Base-by-base conservation (phyloP, 257 asterid genomes). In the Solanum gracilifrons region DNA sequence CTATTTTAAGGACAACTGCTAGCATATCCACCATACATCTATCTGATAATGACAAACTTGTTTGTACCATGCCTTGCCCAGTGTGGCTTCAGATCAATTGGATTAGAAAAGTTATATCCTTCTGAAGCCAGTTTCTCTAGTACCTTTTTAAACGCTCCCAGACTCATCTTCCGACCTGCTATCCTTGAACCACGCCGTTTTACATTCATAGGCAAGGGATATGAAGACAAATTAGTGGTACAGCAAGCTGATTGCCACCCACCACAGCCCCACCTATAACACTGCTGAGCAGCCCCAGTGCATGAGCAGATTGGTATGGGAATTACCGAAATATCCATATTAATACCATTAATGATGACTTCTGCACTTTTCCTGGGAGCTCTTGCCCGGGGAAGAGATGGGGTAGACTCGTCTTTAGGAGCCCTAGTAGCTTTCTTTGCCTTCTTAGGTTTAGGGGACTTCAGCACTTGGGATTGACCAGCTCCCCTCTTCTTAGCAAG, bases 171-270 rank as follows among this genome's bases (percentile, higher is more conserved):
- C 91, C 98, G 88, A 46, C 99, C 99, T 1, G 99, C 97, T 88
- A 96, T 94, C 88, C 99, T 92, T 1, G 98, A 95, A 55, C 98
- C 96, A 3, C 98, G 98, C 64, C 97, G 90, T 92, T 96, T 96
- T 2, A 94, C 87, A 89, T 94, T 96, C 98, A 94, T 90, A 80
- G 98, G 98, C 94, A 95, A 89, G 5, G 99, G 99, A 87, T 95
- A 92, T 20, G 89, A 43, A 35, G 98, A 96, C 92, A 94, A 23
- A 51, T 93, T 92, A 32, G 94, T 96, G 13, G 98, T 96, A 88
- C 98, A 95, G 87, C 99, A 96, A 39, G 98, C 98, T 1, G 99
- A 96, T 86, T 96, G 98, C 99, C 99, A 96, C 48, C 99, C 99
- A 90, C 98, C 99, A 33, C 95, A 92, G 73, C 99, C 99, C 99